Evolutionary conservation across 345 rosid species (phyloP), one percentile per base, ranked within the genome.

Genomic region (Populus tremula): DNA sequence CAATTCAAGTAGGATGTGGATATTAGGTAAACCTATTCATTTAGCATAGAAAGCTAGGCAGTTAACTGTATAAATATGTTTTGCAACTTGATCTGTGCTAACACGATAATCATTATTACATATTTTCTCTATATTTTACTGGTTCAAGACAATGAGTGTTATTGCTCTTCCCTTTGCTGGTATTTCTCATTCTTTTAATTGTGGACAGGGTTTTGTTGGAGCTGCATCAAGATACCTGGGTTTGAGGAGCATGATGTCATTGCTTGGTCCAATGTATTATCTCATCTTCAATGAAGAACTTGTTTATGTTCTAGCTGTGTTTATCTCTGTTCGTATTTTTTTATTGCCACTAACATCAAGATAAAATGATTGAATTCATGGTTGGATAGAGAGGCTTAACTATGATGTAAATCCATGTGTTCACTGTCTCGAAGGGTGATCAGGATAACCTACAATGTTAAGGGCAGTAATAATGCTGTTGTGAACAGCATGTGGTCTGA

Each of bases 201-300:
- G 25, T 80, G 73, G 77, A 75, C 91, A 95, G 98, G 99, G 98
- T 54, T 85, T 95, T 53, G 86, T 91, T 38, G 91, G 97, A 76
- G 96, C 98, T 80, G 90, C 97, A 72, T 88, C 97, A 71, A 91
- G 90, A 91, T 95, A 91, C 87, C 74, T 95, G 71, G 99, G 98
- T 75, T 86, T 95, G 70, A 91, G 84, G 87, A 89, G 94, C 87
- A 83, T 88, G 67, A 85, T 83, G 87, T 82, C 87, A n/a, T 80
- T 95, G 66, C 91, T 95, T 66, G 98, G 99, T 45, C 97, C 99
- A 77, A 70, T 95, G 97, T 93, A 89, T 47, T 65, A 66, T 76
- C 81, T 77, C 77, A 81, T 66, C 54, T 79, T 67, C 53, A 59
- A 21, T 45, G 54, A 43, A 23, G 38, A 18, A 39, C 17, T 70